phyloP scores from a whole-genome alignment of 192 early-diverging fungal species.

The Kappamyces sp. region DNA sequence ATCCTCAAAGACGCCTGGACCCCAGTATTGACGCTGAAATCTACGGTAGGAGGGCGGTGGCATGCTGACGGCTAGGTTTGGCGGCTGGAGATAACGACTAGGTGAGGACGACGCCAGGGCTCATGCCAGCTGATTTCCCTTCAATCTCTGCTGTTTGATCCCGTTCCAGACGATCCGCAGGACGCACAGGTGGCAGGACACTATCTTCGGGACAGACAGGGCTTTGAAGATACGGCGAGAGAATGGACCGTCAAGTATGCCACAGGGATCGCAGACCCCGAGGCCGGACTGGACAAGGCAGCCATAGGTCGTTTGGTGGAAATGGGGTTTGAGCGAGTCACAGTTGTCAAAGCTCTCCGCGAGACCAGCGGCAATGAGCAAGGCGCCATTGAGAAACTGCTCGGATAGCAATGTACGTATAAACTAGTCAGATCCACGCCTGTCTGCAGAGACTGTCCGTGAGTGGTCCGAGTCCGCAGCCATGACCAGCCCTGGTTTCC shows the following conservation, averaged over 20 bases:
- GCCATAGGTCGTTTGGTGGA: conserved; percentile 34
- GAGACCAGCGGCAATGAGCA: conserved; percentile 33
- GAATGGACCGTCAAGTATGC: conserved; percentile 44
- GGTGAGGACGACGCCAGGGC: not conserved
- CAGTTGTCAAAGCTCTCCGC: conserved; percentile 32
- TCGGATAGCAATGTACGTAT: no score
- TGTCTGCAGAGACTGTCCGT: no score
- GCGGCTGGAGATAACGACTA: not conserved
- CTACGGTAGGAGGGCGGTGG: conserved; percentile 20
- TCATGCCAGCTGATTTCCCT: conserved; percentile 38
- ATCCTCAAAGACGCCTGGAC: conserved; percentile 52
- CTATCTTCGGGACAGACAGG: conserved; percentile 34
- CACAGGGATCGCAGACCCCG: not conserved
- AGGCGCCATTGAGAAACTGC: conserved; percentile 41
- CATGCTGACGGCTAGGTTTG: not conserved
- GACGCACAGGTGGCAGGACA: conserved; percentile 47
- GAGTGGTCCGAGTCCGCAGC: no score
- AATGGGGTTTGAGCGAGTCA: conserved; percentile 50
- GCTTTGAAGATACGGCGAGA: conserved; percentile 41
- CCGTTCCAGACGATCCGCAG: conserved; percentile 50
- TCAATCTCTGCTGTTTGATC: conserved; percentile 44
- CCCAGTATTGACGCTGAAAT: conserved; percentile 51
- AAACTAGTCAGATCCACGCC: no score
- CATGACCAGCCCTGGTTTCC: no score
- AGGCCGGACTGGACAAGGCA: conserved; percentile 36